phyloP scores from a whole-genome alignment of 2,329 filamentous ascomycete species.

The Epichloe amarillans region DNA sequence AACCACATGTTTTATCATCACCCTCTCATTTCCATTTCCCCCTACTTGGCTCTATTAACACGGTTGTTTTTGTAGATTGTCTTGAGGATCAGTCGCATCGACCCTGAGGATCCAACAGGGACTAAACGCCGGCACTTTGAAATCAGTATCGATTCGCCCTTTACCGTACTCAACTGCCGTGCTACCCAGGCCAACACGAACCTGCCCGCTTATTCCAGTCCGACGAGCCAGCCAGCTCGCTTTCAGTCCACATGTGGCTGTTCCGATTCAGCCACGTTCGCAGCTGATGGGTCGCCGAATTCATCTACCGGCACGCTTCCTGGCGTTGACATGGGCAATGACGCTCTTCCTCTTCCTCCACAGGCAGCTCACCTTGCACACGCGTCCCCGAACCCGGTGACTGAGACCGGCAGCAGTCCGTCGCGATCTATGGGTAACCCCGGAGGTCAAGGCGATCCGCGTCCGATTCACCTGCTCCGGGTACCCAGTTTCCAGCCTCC shows the following conservation, averaged over 20 bases:
- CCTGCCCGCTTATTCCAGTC: constrained; percentile 60
- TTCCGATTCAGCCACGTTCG: constrained; percentile 34
- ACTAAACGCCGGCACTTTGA: constrained; percentile 79
- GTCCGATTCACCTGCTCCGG: constrained; percentile 75
- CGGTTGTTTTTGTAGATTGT: constrained; percentile 49
- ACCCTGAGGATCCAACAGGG: constrained; percentile 58
- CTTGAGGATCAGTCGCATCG: constrained; percentile 77
- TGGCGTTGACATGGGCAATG: constrained; percentile 21
- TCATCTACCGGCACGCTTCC: constrained; percentile 41
- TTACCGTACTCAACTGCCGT: constrained; percentile 84
- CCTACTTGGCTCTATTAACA: not conserved
- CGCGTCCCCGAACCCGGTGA: constrained; percentile 18
- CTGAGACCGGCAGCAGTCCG: constrained; percentile 11
- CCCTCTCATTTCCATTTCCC: too few relatives aligned
- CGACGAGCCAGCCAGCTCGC: constrained; percentile 34
- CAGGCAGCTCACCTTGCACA: constrained; percentile 41
- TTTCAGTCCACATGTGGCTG: constrained; percentile 39
- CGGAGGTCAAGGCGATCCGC: constrained; percentile 23
- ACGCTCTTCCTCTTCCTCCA: constrained; percentile 32
- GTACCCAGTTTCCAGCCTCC: constrained; percentile 80
- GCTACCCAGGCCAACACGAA: constrained; percentile 85
- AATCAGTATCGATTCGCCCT: constrained; percentile 91
- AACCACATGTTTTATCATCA: not conserved
- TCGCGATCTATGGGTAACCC: constrained; percentile 4
- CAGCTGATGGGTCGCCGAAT: constrained; percentile 53